These are phyloP conservation scores for Teunomyces funiuensis DNA, from an alignment of 805 yeast species.

Conservation along the genomic window DNA sequence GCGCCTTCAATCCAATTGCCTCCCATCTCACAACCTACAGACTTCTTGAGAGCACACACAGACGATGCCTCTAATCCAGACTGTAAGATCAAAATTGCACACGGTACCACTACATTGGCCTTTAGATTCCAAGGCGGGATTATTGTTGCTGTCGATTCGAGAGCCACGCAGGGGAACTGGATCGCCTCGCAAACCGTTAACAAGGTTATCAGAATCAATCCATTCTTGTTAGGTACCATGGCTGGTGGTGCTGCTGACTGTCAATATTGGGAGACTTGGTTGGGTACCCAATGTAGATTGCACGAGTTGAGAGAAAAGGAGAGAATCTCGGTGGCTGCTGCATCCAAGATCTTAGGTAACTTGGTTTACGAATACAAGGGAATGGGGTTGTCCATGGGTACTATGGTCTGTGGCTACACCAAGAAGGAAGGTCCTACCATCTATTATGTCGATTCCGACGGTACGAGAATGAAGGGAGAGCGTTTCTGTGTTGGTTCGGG, in stretches of 20 bases:
- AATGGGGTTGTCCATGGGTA: constrained; percentile 98
- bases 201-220: constrained; percentile 95
- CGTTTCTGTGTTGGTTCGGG: constrained; percentile 98
- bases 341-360: constrained; percentile 88
- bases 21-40: constrained; percentile 85
- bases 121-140: constrained; percentile 96
- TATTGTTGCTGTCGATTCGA: constrained; percentile 93
- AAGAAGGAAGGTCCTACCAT: constrained; percentile 94
- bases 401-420: constrained; percentile 97
- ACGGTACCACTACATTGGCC: constrained; percentile 98
- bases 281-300: constrained; percentile 92
- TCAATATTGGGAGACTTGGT: constrained; percentile 99
- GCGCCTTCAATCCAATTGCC: constrained; percentile 73
- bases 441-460: constrained; percentile 95
- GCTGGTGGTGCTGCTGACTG: constrained; percentile 99
- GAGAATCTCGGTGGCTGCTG: constrained; percentile 94
- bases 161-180: constrained; percentile 98
- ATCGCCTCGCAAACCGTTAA: constrained; percentile 97
- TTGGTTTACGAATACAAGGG: constrained; percentile 94
- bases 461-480: constrained; percentile 92
- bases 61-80: constrained; percentile 92
- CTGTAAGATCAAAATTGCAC: constrained; percentile 93
- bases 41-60: constrained; percentile 94
- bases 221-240: constrained; percentile 93
- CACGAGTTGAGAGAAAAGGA: constrained; percentile 94